Evolutionary conservation across 306 rosid species (phyloP), one percentile per base, ranked within the genome.

Genomic region (Canavalia ensiformis): DNA sequence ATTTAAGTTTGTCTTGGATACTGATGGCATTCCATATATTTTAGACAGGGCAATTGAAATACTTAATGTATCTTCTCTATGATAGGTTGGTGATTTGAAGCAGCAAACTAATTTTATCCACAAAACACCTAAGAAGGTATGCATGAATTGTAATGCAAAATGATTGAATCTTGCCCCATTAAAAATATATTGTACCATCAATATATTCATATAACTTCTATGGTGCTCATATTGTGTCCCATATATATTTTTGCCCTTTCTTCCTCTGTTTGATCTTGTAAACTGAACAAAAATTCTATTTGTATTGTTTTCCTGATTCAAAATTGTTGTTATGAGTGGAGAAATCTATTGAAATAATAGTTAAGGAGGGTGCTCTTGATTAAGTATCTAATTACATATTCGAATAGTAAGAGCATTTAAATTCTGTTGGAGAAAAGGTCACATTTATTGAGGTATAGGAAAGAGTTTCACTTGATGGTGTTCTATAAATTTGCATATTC

Each of bases 41-140:
- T 42, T 63, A 42, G 67, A 35, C 62, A 30, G 49, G 73, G 58
- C 68, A 59, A 33, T 71, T 63, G 55, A 18, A 56, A 52, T 74
- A 57, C 77, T 81, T 67, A 81, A 29, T 65, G 13, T 80, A 79
- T 70, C 46, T 85, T 73, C 67, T 78, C 31, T 76, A 37, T 83
- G 81, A 68, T 88, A 96, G 99, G 97, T 86, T 76, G 87, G 75
- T 66, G 97, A 86, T 68, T 69, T 77, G 60, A 90, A 86, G 81
- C 94, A 89, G 83, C 97, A 87, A 83, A 50, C 84, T 42, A 82
- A 65, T 85, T 90, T 93, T 57, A 78, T 93, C 80, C 99, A 93
- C 87, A 96, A 96, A 88, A 74, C 86, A 33, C 90, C 99, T 18
- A 93, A 90, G 76, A 90, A 88, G 94, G 99, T 94, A 84, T 37